Evolutionary conservation across 345 rosid genomes (phyloP).

Genomic region (Bruguiera sexangula): DNA sequence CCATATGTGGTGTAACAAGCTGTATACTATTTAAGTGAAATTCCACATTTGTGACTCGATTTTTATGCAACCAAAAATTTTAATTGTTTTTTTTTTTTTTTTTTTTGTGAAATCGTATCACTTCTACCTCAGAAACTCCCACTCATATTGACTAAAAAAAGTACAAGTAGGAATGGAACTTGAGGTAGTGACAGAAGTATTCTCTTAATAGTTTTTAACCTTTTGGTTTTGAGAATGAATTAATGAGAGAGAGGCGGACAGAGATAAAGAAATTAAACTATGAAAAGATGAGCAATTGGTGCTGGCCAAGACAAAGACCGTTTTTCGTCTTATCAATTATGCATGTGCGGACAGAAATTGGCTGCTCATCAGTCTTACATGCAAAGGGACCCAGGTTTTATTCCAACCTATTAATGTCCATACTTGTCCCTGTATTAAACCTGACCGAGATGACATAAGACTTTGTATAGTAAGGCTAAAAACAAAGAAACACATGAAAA

Average conservation of each 20-base stretch:
- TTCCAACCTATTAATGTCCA: neutral
- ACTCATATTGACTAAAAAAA: neutral
- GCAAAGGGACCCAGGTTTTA: slow-evolving; percentile 15
- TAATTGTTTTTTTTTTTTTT: too few species aligned
- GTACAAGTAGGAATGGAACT: neutral
- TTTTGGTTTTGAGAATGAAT: too few species aligned
- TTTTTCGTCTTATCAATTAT: slow-evolving; percentile 35
- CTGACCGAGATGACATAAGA: neutral
- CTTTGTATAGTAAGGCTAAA: neutral
- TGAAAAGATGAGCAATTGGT: slow-evolving; percentile 2
- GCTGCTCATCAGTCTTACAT: slow-evolving; percentile 19
- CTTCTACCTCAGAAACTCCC: too few species aligned
- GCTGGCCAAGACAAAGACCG: slow-evolving; percentile 38
- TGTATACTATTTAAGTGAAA: too few species aligned
- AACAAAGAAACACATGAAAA: neutral
- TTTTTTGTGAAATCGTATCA: too few species aligned
- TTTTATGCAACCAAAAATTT: too few species aligned
- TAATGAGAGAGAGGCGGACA: neutral
- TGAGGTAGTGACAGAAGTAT: neutral
- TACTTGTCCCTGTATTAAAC: neutral
- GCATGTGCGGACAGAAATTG: slow-evolving; percentile 24
- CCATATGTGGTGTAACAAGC: too few species aligned
- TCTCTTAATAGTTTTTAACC: too few species aligned
- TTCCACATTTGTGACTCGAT: too few species aligned
- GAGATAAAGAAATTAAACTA: neutral